Evolutionary conservation across 2,329 filamentous ascomycete species (phyloP).

Genomic region (Penicillium psychrosexuale): DNA sequence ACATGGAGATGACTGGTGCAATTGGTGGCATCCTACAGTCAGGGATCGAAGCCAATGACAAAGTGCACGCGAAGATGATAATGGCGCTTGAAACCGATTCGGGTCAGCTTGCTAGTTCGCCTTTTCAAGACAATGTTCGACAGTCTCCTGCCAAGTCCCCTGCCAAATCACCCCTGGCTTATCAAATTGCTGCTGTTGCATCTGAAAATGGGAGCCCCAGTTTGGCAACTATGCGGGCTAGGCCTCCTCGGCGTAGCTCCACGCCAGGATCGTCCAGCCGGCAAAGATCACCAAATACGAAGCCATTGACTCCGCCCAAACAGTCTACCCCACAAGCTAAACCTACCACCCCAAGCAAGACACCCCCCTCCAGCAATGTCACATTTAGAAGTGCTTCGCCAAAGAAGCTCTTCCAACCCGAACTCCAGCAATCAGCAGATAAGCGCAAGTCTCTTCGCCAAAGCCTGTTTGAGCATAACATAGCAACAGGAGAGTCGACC

Average conservation of each 20-base stretch:
- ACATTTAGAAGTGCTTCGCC: conserved; percentile 49
- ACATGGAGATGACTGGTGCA: conserved; percentile 61
- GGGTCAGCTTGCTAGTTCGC: conserved; percentile 46
- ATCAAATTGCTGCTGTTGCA: conserved; percentile 41
- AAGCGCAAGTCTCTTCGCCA: conserved; percentile 37
- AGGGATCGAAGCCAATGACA: conserved; percentile 39
- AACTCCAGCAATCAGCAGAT: conserved; percentile 39
- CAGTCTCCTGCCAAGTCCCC: conserved; percentile 29
- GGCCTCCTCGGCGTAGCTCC: conserved; percentile 48
- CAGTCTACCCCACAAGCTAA: conserved; percentile 46
- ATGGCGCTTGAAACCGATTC: conserved; percentile 60
- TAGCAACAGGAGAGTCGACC: conserved; percentile 55
- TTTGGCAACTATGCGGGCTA: conserved; percentile 51
- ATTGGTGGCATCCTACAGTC: conserved; percentile 52
- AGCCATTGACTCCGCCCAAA: conserved; percentile 39
- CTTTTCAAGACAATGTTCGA: conserved; percentile 41
- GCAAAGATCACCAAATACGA: conserved; percentile 42
- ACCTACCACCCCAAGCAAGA: conserved; percentile 51
- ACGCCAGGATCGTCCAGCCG: conserved; percentile 36
- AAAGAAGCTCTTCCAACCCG: conserved; percentile 46
- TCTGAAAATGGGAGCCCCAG: conserved; percentile 56
- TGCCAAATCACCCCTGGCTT: conserved; percentile 23
- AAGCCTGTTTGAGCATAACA: conserved; percentile 56
- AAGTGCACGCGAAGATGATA: conserved; percentile 52
- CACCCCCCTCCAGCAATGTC: conserved; percentile 49